Evolutionary conservation across 345 rosid genomes (phyloP), one percentile per base, ranked within the genome.

Genomic region (Eucalyptus leucophloia): DNA sequence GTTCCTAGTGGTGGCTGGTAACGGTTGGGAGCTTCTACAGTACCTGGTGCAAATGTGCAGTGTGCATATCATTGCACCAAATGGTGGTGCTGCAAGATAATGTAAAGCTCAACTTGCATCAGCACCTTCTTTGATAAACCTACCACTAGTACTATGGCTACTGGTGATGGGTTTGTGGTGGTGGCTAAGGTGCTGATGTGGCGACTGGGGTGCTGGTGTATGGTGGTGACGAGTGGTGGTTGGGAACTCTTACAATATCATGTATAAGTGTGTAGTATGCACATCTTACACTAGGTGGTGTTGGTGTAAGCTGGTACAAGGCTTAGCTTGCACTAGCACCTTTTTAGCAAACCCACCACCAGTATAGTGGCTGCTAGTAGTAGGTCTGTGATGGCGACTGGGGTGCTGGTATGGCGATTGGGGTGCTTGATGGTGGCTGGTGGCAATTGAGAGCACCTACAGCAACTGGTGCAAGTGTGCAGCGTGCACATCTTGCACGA

Each of bases 1-100:
- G 8, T 50, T 0, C 2, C 0, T 17, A 6, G 8, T 50, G 21
- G 0, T 50, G 53, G 21, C 3, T 50, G 3, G 19, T 50, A 3
- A 0, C 0, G 0, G 19, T 50, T 16, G 0, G 19, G 53, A 50
- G 53, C 19, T 50, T 16, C 8, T 6, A 3, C 1, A 50, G 53
- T 6, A 6, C 2, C 3, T 16, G 3, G 0, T 50, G 0, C 8
- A 50, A 50, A 0, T 16, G 19, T 50, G 19, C 2, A 50, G 3
- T 16, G 53, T 50, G 53, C 19, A 50, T 0, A 50, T 6, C 1
- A 12, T 50, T 50, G 19, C 53, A 50, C 53, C 8, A 50, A 1
- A 16, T 6, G 0, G 19, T 50, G 53, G 0, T 50, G 0, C 19
- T 50, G 19, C 7, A 50, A 50, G 53, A 0, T 50, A 50, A 16